These are phyloP conservation scores for Antrodiella citrinella DNA, from an alignment of 768 basidiomycete genomes.

Conservation along the genomic window DNA sequence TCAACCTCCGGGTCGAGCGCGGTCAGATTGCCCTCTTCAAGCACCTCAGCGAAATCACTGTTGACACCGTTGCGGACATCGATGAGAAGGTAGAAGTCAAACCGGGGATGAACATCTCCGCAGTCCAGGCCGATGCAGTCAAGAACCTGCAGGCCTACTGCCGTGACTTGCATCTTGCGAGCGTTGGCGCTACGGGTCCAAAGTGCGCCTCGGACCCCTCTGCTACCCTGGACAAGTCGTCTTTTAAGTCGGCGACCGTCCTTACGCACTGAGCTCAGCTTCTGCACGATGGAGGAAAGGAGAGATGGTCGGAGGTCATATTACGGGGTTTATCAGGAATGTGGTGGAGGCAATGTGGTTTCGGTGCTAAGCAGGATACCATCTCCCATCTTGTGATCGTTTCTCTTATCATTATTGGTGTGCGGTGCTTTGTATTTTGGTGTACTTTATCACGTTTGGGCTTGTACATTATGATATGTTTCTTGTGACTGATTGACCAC, in stretches of 20 bases:
- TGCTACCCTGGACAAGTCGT: not conserved
- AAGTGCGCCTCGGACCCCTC: not conserved
- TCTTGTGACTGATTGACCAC: too few relatives aligned
- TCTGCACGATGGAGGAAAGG: not conserved
- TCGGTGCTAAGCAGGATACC: not conserved
- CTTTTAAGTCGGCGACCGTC: not conserved
- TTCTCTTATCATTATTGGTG: not conserved
- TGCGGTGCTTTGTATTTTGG: not conserved
- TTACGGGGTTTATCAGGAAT: too few relatives aligned
- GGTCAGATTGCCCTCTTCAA: constrained; percentile 39
- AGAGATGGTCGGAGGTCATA: too few relatives aligned
- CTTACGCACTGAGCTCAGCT: not conserved
- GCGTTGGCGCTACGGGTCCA: not conserved
- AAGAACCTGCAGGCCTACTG: constrained; percentile 42
- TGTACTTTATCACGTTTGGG: not conserved
- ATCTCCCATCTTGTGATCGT: not conserved
- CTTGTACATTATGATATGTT: not conserved
- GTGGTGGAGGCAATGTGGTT: not conserved
- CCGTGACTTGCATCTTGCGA: constrained; percentile 32
- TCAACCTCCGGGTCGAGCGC: constrained; percentile 42
- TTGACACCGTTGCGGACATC: constrained; percentile 33
- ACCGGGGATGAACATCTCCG: constrained; percentile 16
- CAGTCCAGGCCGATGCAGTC: constrained; percentile 38
- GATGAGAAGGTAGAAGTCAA: constrained; percentile 19
- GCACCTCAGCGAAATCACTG: constrained; percentile 40